A percentile compares a stretch with the other conserved stretches of the same genome.
phyloP scores from a whole-genome alignment of 108 stramenopile species.

The Pseudonitzschia pungens region DNA sequence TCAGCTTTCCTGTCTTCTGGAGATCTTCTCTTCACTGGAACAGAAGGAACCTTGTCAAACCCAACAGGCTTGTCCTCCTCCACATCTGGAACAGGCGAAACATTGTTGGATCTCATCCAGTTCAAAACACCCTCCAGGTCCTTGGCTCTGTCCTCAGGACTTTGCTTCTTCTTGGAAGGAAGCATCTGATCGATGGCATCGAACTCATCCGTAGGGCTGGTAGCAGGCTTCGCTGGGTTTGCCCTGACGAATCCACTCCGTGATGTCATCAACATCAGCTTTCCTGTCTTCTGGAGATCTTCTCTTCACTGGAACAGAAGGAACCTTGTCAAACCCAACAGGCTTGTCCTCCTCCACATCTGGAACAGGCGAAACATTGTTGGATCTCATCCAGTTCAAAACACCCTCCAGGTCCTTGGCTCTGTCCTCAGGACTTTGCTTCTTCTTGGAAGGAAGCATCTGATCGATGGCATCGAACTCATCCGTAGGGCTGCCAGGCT shows the following conservation, averaged over 20 bases:
- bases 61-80: background rate
- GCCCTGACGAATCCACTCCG: conserved; percentile 11
- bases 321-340: conserved; percentile 14
- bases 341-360: conserved; percentile 3
- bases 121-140: conserved; percentile 40
- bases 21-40: conserved; percentile 3
- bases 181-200: conserved; percentile 27
- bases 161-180: conserved; percentile 17
- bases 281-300: conserved; percentile 18
- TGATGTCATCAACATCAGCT: conserved; percentile 15
- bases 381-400: conserved; percentile 33
- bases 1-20: conserved; percentile 23
- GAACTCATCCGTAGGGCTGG: conserved; percentile 12
- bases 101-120: conserved; percentile 30
- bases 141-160: conserved; percentile 26
- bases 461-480: conserved; percentile 27
- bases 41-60: conserved; percentile 5
- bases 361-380: conserved; percentile 6
- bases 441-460: conserved; percentile 29
- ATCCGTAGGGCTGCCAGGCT: conserved; percentile 16
- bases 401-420: conserved; percentile 20
- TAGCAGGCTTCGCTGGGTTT: conserved; percentile 12
- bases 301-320: conserved; percentile 9
- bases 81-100: background rate
- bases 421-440: conserved; percentile 27